Conservation (phyloP, 805 yeast species). For the Barnettozyma californica region DNA sequence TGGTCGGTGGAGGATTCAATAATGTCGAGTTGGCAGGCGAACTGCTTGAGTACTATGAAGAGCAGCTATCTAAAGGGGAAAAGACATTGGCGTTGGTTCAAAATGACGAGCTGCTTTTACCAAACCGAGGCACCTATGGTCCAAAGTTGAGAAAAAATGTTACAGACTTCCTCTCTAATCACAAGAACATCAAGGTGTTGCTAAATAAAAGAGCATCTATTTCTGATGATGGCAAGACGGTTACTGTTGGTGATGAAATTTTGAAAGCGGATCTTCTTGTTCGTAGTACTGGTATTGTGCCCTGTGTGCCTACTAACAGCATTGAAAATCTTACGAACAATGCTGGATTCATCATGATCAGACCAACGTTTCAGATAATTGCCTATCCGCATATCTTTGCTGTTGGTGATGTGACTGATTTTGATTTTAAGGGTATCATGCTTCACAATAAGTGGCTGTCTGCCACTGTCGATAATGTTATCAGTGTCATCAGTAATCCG, state of each 20-base stretch:
- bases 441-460: slow-evolving; percentile 9
- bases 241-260: not conserved
- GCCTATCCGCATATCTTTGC: slow-evolving; percentile 22
- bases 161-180: slow-evolving; percentile 12
- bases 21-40: slow-evolving; percentile 32
- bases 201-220: slow-evolving; percentile 11
- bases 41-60: slow-evolving; percentile 19
- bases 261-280: not conserved
- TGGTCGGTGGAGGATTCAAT: slow-evolving; percentile 31
- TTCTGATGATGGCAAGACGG: not conserved
- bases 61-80: slow-evolving; percentile 10
- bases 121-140: slow-evolving; percentile 10
- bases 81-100: slow-evolving; percentile 21
- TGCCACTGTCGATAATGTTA: slow-evolving; percentile 18
- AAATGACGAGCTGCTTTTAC: slow-evolving; percentile 1
- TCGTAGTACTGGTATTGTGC: not conserved
- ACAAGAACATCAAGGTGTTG: slow-evolving; percentile 17
- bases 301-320: not conserved
- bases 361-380: not conserved
- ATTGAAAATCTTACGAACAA: not conserved
- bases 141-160: slow-evolving; percentile 14
- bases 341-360: not conserved
- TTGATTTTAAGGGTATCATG: slow-evolving; percentile 21
- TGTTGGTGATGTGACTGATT: slow-evolving; percentile 29
- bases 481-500: not conserved